Conservation (phyloP, 768 basidiomycete species). For the Xerocomellus chrysenteron region DNA sequence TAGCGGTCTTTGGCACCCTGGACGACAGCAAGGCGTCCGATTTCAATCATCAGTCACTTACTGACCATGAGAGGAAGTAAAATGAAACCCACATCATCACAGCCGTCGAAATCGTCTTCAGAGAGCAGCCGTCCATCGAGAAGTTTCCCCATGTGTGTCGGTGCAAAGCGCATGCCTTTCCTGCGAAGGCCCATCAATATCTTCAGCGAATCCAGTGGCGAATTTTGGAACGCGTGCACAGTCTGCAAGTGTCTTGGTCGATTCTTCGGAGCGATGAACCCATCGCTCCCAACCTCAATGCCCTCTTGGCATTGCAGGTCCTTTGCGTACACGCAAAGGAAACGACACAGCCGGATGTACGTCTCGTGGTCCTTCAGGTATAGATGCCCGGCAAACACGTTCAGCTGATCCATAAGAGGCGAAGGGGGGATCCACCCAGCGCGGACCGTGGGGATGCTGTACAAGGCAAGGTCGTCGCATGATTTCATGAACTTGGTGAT, state of each 20-base stretch:
- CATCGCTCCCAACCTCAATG: constrained; percentile 11
- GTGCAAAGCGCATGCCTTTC: constrained; percentile 38
- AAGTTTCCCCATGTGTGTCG: constrained; percentile 44
- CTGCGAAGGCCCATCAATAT: constrained; percentile 31
- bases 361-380: constrained; percentile 29
- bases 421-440: not conserved
- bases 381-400: constrained; percentile 34
- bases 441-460: constrained; percentile 3
- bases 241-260: constrained; percentile 6
- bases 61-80: too few relatives aligned
- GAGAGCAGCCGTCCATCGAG: constrained; percentile 29
- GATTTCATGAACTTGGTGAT: constrained; percentile 33
- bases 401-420: constrained; percentile 21
- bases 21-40: too few relatives aligned
- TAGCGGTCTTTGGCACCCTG: too few relatives aligned
- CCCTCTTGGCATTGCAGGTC: constrained; percentile 10
- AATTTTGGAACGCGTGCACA: constrained; percentile 32
- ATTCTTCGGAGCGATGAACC: constrained; percentile 20
- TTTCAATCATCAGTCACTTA: too few relatives aligned
- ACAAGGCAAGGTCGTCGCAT: constrained; percentile 35
- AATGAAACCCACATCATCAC: not conserved
- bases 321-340: constrained; percentile 26
- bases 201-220: constrained; percentile 33
- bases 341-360: constrained; percentile 28
- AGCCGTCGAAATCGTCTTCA: constrained; percentile 3